These are phyloP conservation scores for Pythium phragmiticola DNA, from an alignment of 352 stramenopile genomes.

Conservation along the genomic window DNA sequence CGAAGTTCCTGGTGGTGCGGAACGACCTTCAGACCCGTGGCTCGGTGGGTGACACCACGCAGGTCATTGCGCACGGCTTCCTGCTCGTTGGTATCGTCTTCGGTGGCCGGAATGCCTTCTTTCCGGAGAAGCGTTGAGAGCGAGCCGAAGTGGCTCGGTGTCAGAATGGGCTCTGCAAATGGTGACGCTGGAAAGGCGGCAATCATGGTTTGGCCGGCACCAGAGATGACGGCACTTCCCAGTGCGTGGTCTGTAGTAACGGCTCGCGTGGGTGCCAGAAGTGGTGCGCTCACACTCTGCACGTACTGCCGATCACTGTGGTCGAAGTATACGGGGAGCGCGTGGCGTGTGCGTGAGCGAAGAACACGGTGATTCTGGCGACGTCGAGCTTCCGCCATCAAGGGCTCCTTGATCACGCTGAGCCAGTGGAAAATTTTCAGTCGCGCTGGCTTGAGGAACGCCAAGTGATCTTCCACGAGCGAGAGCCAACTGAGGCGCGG, in stretches of 20 bases:
- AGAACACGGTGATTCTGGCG: conserved; percentile 18
- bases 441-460: conserved; percentile 12
- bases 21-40: conserved; percentile 21
- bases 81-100: conserved; percentile 22
- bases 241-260: conserved; percentile 5
- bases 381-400: conserved; percentile 3
- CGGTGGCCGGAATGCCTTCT: conserved; percentile 21
- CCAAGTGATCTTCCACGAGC: conserved; percentile 27
- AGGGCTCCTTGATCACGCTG: conserved; percentile 21
- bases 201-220: background rate
- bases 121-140: conserved; percentile 23
- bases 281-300: conserved; percentile 16
- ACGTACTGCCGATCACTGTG: conserved; percentile 22
- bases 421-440: conserved; percentile 19
- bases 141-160: conserved; percentile 21
- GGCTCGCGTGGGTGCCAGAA: conserved; percentile 16
- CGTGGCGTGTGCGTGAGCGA: conserved; percentile 26
- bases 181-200: background rate
- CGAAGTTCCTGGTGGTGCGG: conserved; percentile 13
- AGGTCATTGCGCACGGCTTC: conserved; percentile 24
- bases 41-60: conserved; percentile 24
- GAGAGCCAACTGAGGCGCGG: conserved; percentile 23
- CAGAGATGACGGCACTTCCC: background rate
- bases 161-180: background rate
- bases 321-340: conserved; percentile 25